Evolutionary conservation across 108 stramenopile genomes (phyloP).

Genomic region (Skeletonema grethae): DNA sequence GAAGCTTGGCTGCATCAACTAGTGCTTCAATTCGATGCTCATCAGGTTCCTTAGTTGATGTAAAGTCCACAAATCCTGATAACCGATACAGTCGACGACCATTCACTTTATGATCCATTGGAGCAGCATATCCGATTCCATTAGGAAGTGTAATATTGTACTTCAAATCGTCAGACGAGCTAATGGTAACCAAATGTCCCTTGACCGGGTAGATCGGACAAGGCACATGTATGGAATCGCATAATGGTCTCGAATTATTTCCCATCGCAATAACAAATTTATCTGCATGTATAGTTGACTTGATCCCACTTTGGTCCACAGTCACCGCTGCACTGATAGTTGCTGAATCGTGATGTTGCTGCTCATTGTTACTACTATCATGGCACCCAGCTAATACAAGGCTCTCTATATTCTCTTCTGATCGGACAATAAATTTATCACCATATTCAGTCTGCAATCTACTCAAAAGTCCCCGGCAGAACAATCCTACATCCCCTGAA

Average conservation of each 20-base stretch:
- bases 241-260: slow-evolving; percentile 26
- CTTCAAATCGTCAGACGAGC: slow-evolving; percentile 16
- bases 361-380: neutral
- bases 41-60: slow-evolving; percentile 12
- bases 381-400: slow-evolving; percentile 11
- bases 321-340: slow-evolving; percentile 24
- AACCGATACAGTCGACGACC: slow-evolving; percentile 28
- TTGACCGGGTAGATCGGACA: slow-evolving; percentile 43
- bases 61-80: slow-evolving; percentile 47
- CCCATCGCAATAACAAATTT: slow-evolving; percentile 31
- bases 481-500: slow-evolving; percentile 35
- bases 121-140: slow-evolving; percentile 42
- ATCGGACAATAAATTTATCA: slow-evolving; percentile 12
- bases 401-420: slow-evolving; percentile 20
- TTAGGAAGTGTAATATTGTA: slow-evolving; percentile 35
- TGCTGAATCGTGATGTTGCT: neutral
- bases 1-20: slow-evolving; percentile 22
- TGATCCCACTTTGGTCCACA: slow-evolving; percentile 14
- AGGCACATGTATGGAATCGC: slow-evolving; percentile 19
- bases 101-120: slow-evolving; percentile 25
- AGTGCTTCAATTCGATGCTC: slow-evolving; percentile 32
- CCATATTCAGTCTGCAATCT: slow-evolving; percentile 6
- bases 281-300: slow-evolving; percentile 26
- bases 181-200: slow-evolving; percentile 35
- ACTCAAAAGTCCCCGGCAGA: slow-evolving; percentile 18